phyloP scores from a whole-genome alignment of 75 land plant species.

The Chamaecyparis obtusa region DNA sequence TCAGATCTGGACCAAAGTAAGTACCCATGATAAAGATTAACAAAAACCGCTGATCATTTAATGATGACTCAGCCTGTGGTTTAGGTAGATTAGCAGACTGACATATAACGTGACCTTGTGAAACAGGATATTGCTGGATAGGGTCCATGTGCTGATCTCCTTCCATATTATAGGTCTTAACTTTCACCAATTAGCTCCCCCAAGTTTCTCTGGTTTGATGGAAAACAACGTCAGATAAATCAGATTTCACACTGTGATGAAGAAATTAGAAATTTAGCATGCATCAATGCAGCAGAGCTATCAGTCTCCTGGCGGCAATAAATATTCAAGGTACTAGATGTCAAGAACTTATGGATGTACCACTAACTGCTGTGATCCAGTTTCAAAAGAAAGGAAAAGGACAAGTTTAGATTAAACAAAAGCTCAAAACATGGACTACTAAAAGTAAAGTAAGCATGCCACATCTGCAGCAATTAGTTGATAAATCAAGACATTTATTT shows the following conservation, averaged over 20 bases:
- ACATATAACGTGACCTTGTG: neutral
- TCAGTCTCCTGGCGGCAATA: neutral
- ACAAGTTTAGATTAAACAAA: neutral
- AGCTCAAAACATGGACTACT: neutral
- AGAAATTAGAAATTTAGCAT: neutral
- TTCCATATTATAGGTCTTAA: neutral
- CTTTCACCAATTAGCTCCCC: neutral
- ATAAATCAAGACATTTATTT: neutral
- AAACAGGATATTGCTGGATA: constrained; percentile 3
- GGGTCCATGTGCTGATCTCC: constrained; percentile 2
- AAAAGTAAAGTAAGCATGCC: neutral
- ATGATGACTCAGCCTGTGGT: constrained; percentile 9
- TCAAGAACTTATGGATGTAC: neutral
- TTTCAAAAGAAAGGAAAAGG: neutral
- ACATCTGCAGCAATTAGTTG: neutral
- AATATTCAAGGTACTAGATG: neutral
- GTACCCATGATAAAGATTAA: constrained; percentile 58
- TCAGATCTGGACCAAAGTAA: constrained; percentile 72
- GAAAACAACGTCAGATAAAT: neutral
- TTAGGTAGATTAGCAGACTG: neutral
- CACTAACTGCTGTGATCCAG: neutral
- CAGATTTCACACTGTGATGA: neutral
- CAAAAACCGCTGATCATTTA: constrained; percentile 56
- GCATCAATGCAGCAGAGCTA: neutral
- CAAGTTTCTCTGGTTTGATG: neutral